Conservation (phyloP, 2,329 filamentous ascomycete species). For the Cladosporium halotolerans region DNA sequence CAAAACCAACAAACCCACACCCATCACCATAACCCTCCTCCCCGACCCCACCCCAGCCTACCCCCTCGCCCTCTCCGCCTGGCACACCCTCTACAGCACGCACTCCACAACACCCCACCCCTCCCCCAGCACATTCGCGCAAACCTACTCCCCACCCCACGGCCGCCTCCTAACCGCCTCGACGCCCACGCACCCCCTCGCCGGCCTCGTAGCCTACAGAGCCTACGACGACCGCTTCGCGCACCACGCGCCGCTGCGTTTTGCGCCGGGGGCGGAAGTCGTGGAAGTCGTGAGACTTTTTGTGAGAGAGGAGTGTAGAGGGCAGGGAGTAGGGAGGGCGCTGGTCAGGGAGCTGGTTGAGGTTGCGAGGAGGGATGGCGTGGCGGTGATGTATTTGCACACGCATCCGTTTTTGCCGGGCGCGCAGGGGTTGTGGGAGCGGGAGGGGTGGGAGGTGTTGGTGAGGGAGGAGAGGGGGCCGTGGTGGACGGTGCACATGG, state of each 20-base stretch:
- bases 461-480: conserved; percentile 2
- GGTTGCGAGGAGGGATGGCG: conserved; percentile 2
- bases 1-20: background rate
- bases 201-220: conserved; percentile 3
- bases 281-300: conserved; percentile 4
- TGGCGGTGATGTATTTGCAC: conserved; percentile 3
- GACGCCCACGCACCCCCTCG: background rate
- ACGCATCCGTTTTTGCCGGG: conserved; percentile 7
- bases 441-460: conserved; percentile 5
- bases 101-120: conserved; percentile 1
- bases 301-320: background rate
- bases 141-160: conserved; percentile 3
- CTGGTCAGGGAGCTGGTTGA: background rate
- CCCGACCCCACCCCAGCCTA: background rate
- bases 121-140: background rate
- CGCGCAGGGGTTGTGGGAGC: conserved; percentile 2
- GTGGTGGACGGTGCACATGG: conserved; percentile 17
- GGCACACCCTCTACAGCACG: conserved; percentile 2
- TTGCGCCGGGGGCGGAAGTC: background rate
- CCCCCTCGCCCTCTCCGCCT: background rate
- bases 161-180: conserved; percentile 7
- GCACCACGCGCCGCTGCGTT: background rate
- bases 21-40: background rate
- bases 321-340: background rate
- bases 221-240: conserved; percentile 3